Evolutionary conservation across 2,329 filamentous ascomycete species (phyloP).

Genomic region (Aspergillus amoenus): DNA sequence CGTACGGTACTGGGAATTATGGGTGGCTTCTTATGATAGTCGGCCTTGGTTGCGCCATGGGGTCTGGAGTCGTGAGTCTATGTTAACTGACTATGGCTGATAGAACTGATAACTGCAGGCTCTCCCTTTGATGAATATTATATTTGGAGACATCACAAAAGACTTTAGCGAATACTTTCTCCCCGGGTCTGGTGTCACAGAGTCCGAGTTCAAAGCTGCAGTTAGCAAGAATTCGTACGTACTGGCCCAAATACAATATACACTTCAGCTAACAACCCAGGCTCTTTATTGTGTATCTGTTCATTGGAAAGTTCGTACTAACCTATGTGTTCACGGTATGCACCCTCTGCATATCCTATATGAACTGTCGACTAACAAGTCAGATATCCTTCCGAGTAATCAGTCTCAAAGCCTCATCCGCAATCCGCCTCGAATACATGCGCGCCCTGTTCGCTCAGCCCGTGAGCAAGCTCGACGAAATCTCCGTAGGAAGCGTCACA

Average conservation of each 20-base stretch:
- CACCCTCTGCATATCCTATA: no score
- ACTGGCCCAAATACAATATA: no score
- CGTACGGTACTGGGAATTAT: conserved; percentile 18
- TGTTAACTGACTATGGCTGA: no score
- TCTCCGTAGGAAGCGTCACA: conserved; percentile 52
- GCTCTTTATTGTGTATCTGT: no score
- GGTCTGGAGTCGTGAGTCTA: conserved; percentile 24
- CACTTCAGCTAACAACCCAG: no score
- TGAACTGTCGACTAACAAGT: no score
- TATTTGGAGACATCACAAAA: conserved; percentile 57
- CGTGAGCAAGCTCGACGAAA: conserved; percentile 49
- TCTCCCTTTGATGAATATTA: conserved; percentile 57
- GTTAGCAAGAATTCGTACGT: conserved; percentile 43
- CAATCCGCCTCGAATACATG: conserved; percentile 51
- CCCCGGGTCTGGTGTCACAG: conserved; percentile 39
- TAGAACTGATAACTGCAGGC: conserved; percentile 8
- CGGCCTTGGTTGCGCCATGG: conserved; percentile 20
- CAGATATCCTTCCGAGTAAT: conserved; percentile 42
- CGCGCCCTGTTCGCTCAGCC: conserved; percentile 50
- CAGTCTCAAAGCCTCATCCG: conserved; percentile 51
- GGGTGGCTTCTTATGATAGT: conserved; percentile 9
- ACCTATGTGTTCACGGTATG: no score
- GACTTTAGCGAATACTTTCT: conserved; percentile 58
- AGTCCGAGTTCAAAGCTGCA: conserved; percentile 50
- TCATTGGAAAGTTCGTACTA: no score